Base-by-base conservation (phyloP, 768 basidiomycete species). In the Termitomyces sp. region DNA sequence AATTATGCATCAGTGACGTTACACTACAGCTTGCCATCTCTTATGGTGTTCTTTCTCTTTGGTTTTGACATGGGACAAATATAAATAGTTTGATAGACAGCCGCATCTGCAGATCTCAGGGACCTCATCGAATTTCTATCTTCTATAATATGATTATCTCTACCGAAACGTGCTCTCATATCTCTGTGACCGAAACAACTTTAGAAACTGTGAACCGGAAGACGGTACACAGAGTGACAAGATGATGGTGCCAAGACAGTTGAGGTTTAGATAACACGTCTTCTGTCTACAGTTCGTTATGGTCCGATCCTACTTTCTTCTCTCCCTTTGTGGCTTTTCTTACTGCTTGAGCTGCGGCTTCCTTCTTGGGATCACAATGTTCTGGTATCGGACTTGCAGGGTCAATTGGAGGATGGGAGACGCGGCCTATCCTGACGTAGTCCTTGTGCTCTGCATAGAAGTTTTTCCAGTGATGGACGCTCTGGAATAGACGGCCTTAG, bases 391-490 rank as follows among this genome's bases (percentile, higher is more conserved):
- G 86, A 62, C 79, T 86, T 29, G 74, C 68, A 43, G 89, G 90
- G 71, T 93, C 88, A 68, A 91, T 90, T 31, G 90, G 84, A 44
- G 75, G 79, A 67, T 92, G 91, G 4, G 77, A 72, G 22, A 97
- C 90, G 56, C 72, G 83, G 22, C 94, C 94, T 42, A 92, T 83
- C 65, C 87, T 87, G 54, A 65, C 64, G 69, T 98, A 98, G 59
- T 83, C 81, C 64, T 90, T 85, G 70, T 93, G 90, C 9, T 90
- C 82, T 0, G 77, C 72, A 66, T 94, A 98, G 76, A 95, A 98
- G 29, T 81, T 77, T 73, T 94, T 95, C 95, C 95, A 98, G 62
- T 94, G 86, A 47, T 81, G 70, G 20, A 97, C 74, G 59, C 90
- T 75, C 92, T 96, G 56, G 12, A 18, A 59, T 48, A 46, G 26